Percentiles rank a stretch among this genome's conserved stretches.
Conservation (phyloP, 306 rosid species). For the Carpinus fangiana region DNA sequence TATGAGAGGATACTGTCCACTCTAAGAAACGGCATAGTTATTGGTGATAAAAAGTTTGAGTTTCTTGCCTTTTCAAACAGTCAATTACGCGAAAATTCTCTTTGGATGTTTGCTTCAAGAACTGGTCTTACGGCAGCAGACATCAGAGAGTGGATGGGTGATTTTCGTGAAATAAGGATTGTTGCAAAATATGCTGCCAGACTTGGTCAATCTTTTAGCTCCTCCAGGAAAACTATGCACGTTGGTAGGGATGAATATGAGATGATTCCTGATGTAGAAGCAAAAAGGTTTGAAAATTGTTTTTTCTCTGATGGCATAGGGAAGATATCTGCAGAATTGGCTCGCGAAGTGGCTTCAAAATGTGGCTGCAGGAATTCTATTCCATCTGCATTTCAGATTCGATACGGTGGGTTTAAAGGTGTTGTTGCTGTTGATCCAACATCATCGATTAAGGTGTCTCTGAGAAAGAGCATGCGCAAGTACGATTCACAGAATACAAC, state of each 20-base stretch:
- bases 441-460: constrained; percentile 58
- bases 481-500: constrained; percentile 52
- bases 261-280: constrained; percentile 52
- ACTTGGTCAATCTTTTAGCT: constrained; percentile 85
- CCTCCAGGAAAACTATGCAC: constrained; percentile 72
- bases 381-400: constrained; percentile 90
- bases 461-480: constrained; percentile 79
- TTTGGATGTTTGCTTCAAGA: constrained; percentile 88
- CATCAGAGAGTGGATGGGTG: constrained; percentile 75
- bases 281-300: constrained; percentile 26
- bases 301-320: constrained; percentile 91
- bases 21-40: constrained; percentile 58
- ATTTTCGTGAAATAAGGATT: constrained; percentile 60
- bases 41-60: constrained; percentile 74
- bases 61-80: constrained; percentile 90
- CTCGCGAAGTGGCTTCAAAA: constrained; percentile 62
- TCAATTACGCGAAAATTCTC: constrained; percentile 75
- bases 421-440: constrained; percentile 85
- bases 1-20: constrained; percentile 61
- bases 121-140: constrained; percentile 35
- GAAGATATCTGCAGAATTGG: constrained; percentile 71
- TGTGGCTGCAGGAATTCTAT: constrained; percentile 42
- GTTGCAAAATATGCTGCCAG: constrained; percentile 96
- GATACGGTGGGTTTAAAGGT: constrained; percentile 88
- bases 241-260: constrained; percentile 52